Percentiles rank a stretch among this genome's conserved stretches.
These are phyloP conservation scores for Pseudonitzschia multiseries DNA, from an alignment of 108 stramenopile species.

Conservation along the genomic window DNA sequence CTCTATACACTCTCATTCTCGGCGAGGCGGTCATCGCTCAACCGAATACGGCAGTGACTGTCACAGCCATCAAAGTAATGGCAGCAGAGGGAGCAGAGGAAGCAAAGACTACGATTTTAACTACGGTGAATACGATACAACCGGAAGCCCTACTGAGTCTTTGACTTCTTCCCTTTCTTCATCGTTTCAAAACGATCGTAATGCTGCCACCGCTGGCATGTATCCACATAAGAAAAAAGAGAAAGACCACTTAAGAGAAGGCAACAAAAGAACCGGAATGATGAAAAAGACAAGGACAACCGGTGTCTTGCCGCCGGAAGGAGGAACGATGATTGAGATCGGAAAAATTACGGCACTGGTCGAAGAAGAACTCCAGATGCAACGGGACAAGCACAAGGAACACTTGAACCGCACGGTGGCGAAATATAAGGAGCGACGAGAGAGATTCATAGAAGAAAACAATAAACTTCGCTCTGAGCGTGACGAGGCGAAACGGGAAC, in stretches of 20 bases:
- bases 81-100: not conserved
- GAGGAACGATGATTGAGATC: constrained; percentile 3
- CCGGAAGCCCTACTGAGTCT: not conserved
- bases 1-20: not conserved
- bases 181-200: not conserved
- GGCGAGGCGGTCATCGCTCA: not conserved
- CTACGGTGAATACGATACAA: not conserved
- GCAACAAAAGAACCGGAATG: not conserved
- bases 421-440: not conserved
- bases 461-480: not conserved
- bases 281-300: not conserved
- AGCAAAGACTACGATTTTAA: not conserved
- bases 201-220: not conserved
- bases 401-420: not conserved
- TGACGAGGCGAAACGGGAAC: not conserved
- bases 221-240: not conserved
- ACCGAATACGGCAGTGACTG: not conserved
- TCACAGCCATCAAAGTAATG: not conserved
- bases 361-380: constrained; percentile 9
- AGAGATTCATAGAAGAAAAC: not conserved
- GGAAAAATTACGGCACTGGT: constrained; percentile 8
- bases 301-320: not conserved
- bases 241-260: not conserved
- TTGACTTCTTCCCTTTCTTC: not conserved
- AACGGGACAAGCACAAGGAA: constrained; percentile 7